Evolutionary conservation across 1,284 basidiomycete genomes (phyloP).

Genomic region (Papiliotrema laurentii): DNA sequence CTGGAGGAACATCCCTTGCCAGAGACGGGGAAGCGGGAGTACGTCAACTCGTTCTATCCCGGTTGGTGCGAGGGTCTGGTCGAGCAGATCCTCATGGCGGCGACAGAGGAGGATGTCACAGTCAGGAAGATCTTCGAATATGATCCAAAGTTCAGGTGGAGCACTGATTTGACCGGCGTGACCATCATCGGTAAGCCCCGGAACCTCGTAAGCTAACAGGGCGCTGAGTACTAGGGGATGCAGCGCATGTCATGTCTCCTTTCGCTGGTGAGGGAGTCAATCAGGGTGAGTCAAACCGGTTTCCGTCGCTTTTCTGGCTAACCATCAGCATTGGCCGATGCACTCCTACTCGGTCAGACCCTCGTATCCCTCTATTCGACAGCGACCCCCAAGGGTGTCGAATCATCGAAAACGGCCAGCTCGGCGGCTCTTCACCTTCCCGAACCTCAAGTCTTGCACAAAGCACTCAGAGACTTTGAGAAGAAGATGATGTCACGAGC

Average conservation of each 20-base stretch:
- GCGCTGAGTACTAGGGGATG: conserved; percentile 45
- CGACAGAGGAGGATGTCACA: conserved; percentile 21
- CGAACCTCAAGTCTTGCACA: too few relatives aligned
- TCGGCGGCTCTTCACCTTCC: too few relatives aligned
- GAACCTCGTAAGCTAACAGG: neutral
- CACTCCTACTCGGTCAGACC: conserved; percentile 36
- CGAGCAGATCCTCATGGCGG: conserved; percentile 26
- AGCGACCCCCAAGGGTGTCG: too few relatives aligned
- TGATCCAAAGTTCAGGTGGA: conserved; percentile 26
- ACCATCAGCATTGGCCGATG: conserved; percentile 19
- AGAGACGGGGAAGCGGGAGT: conserved; percentile 6
- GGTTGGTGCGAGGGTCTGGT: conserved; percentile 25
- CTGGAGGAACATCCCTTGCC: conserved; percentile 16
- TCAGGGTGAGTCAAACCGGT: conserved; percentile 15
- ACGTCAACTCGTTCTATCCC: conserved; percentile 21
- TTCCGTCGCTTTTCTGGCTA: neutral
- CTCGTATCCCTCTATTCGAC: conserved; percentile 23
- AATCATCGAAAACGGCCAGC: too few relatives aligned
- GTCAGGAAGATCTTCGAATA: conserved; percentile 29
- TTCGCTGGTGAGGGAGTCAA: conserved; percentile 54
- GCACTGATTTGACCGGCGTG: conserved; percentile 16
- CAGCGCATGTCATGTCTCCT: conserved; percentile 54
- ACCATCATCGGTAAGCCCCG: conserved; percentile 23
- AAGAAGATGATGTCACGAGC: too few relatives aligned
- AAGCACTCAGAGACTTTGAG: too few relatives aligned